Evolutionary conservation across 768 basidiomycete species (phyloP).

Genomic region (Calvatia gigantea): DNA sequence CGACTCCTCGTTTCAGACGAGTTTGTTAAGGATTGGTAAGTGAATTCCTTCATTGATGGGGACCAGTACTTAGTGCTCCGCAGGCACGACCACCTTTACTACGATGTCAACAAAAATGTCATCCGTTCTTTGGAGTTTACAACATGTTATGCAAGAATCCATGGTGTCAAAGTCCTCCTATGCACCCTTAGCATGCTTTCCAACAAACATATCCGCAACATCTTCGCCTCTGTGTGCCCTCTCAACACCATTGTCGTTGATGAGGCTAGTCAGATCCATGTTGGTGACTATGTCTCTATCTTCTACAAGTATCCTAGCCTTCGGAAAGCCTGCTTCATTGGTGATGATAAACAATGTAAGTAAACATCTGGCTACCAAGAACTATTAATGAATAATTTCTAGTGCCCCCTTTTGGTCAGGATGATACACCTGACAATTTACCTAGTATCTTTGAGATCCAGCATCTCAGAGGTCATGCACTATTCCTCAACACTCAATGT

Average conservation of each 20-base stretch:
- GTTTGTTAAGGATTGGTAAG: slow-evolving; percentile 65
- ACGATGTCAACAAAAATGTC: slow-evolving; percentile 40
- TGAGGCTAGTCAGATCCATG: slow-evolving; percentile 67
- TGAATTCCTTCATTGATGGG: slow-evolving; percentile 2
- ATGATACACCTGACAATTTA: slow-evolving; percentile 49
- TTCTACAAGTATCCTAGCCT: slow-evolving; percentile 36
- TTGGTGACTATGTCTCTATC: slow-evolving; percentile 46
- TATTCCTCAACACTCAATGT: slow-evolving; percentile 79
- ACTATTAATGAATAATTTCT: slow-evolving; percentile 14
- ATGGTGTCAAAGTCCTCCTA: slow-evolving; percentile 55
- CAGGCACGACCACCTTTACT: slow-evolving; percentile 84
- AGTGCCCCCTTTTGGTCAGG: slow-evolving; percentile 84
- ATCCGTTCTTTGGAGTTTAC: slow-evolving; percentile 46
- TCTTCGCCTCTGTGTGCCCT: slow-evolving; percentile 35
- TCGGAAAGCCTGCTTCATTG: slow-evolving; percentile 59
- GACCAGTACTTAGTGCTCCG: slow-evolving; percentile 1
- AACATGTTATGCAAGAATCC: slow-evolving; percentile 14
- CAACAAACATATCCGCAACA: slow-evolving; percentile 23
- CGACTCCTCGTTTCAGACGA: slow-evolving; percentile 67
- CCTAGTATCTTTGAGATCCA: slow-evolving; percentile 77
- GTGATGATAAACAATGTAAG: slow-evolving; percentile 65
- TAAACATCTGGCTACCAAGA: slow-evolving; percentile 15
- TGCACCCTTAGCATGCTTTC: slow-evolving; percentile 81
- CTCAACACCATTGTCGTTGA: slow-evolving; percentile 53
- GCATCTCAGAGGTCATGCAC: slow-evolving; percentile 46